Base-by-base conservation (phyloP, 306 rosid species). In the Datisca glomerata region DNA sequence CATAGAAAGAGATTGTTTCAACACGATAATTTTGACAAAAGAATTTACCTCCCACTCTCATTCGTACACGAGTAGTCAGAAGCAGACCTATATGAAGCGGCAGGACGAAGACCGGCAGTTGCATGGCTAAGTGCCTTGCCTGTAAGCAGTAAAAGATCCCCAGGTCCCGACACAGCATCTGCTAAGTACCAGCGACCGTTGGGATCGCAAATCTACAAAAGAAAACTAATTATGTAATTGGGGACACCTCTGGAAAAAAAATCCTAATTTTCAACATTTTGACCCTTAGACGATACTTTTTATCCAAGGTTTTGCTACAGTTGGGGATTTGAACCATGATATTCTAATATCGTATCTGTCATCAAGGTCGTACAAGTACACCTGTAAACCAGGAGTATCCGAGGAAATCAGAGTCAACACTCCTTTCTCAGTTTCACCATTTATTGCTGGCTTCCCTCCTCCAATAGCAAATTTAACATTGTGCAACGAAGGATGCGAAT, bases 311-410 rank as follows among this genome's bases (percentile, higher is more conserved):
- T n/a, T n/a, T 14, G 43, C 0, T 38, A 15, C 14, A 38, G 7
- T 13, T 38, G 10, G 31, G 19, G 28, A 24, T 24, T 16, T 24
- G 19, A 51, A 39, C 18, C 17, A 40, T n/a, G 12, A 21, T 45
- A 18, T 7, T 41, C 33, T 43, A 27, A n/a, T 9, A 18, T 5
- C 8, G 21, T 5, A 41, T 42, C 37, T 19, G 55, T 27, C 48
- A 56, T 50, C 57, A 61, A 64, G 37, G 37, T 13, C 63, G 47
- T 20, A 36, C 63, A 53, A 67, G 56, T 28, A 65, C 47, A 84
- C 98, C 98, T 89, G 98, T 47, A 89, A 68, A 72, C 98, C 95
- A 51, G 93, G 84, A 68, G 70, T 60, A 52, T 84, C 98, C 18
- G 93, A 77, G 45, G 79, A 80, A 50, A 89, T 54, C 82, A 80